phyloP scores from a whole-genome alignment of 139 green algal genomes.

The Asterochloris erici region DNA sequence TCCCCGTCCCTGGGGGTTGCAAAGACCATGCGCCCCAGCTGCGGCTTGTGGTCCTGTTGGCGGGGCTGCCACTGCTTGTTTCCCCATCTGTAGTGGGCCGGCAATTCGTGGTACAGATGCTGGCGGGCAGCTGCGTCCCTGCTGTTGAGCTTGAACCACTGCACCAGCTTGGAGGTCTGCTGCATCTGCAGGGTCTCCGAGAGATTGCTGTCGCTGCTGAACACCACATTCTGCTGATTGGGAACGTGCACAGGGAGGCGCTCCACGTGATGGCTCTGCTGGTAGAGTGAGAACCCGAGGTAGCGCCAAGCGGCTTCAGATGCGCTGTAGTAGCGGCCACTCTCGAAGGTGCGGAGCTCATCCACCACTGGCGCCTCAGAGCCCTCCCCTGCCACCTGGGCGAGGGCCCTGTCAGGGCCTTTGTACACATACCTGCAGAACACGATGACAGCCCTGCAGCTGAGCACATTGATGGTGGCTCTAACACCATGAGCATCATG shows the following conservation, averaged over 20 bases:
- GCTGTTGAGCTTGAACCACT: not conserved
- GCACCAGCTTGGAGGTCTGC: not conserved
- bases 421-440: constrained; percentile 34
- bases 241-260: not conserved
- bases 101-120: not conserved
- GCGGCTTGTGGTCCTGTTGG: not conserved
- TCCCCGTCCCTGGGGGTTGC: too few species aligned
- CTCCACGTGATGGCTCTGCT: not conserved
- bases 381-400: not conserved
- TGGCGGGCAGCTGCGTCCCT: not conserved
- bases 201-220: not conserved
- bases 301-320: not conserved
- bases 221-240: not conserved
- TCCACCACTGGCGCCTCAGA: not conserved
- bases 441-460: too few species aligned
- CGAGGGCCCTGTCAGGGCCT: constrained; percentile 22
- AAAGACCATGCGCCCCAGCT: too few species aligned
- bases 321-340: not conserved
- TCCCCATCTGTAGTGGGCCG: not conserved
- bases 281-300: not conserved
- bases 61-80: not conserved
- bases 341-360: not conserved
- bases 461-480: too few species aligned
- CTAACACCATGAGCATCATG: too few species aligned
- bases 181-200: not conserved